phyloP scores from a whole-genome alignment of 2,329 filamentous ascomycete genomes.

The Aspergillus pseudoterreus region DNA sequence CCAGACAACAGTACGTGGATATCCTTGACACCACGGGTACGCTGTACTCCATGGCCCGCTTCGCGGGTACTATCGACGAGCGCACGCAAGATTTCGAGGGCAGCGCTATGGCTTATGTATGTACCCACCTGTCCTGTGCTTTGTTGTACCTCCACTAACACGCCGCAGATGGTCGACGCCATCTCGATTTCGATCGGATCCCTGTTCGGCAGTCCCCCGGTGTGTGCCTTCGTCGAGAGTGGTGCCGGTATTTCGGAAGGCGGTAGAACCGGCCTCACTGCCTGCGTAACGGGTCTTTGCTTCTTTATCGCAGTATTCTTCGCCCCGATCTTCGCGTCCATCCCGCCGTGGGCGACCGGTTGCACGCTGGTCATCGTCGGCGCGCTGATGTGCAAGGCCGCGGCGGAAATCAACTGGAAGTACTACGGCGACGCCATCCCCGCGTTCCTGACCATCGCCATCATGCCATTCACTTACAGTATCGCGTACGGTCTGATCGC shows the following conservation, averaged over 20 bases:
- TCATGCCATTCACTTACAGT: conserved; percentile 89
- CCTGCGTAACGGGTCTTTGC: conserved; percentile 72
- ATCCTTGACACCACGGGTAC: conserved; percentile 85
- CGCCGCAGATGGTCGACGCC: conserved; percentile 64
- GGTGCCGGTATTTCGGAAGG: conserved; percentile 87
- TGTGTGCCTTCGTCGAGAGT: conserved; percentile 85
- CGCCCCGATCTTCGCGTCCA: conserved; percentile 84
- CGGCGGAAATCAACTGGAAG: conserved; percentile 81
- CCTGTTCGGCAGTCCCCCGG: conserved; percentile 72
- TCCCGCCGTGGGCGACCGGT: conserved; percentile 84
- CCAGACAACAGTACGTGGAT: conserved; percentile 62
- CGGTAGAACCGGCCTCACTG: conserved; percentile 78
- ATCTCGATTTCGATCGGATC: conserved; percentile 75
- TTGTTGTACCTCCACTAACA: neutral
- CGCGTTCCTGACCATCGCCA: conserved; percentile 75
- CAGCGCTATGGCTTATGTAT: conserved; percentile 71
- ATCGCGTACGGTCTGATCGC: conserved; percentile 84
- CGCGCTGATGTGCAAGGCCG: conserved; percentile 77
- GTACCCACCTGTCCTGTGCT: conserved; percentile 36
- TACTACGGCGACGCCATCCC: conserved; percentile 82
- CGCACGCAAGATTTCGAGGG: conserved; percentile 84
- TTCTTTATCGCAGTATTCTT: conserved; percentile 89
- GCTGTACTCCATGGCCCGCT: conserved; percentile 84
- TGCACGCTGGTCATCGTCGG: conserved; percentile 85
- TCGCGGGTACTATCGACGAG: conserved; percentile 75